phyloP scores from a whole-genome alignment of 306 rosid genomes.

The Cicer yamashitae region DNA sequence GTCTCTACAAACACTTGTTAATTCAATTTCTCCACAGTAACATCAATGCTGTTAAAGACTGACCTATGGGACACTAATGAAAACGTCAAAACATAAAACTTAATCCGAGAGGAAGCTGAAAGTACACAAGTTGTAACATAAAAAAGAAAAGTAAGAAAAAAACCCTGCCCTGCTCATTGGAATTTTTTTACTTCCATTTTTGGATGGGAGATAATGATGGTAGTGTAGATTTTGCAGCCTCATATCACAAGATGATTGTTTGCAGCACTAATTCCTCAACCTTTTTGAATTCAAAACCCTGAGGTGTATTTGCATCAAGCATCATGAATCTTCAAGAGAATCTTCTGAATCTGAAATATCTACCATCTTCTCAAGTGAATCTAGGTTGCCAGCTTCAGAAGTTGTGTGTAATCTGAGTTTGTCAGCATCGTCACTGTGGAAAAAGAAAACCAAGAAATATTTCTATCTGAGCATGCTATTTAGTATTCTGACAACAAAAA shows the following conservation, averaged over 20 bases:
- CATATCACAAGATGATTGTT: slow-evolving; percentile 12
- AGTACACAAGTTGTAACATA: neutral
- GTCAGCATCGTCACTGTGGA: slow-evolving; percentile 83
- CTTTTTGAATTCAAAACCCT: slow-evolving; percentile 5
- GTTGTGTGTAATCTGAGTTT: slow-evolving; percentile 74
- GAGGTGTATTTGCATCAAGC: slow-evolving; percentile 45
- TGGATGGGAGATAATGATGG: slow-evolving; percentile 13
- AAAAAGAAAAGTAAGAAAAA: slow-evolving; percentile 1
- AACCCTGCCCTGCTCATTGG: neutral
- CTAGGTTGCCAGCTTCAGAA: slow-evolving; percentile 81
- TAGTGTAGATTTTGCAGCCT: slow-evolving; percentile 32
- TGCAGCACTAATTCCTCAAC: slow-evolving; percentile 31
- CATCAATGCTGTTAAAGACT: slow-evolving; percentile 16
- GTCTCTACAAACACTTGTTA: slow-evolving; percentile 9
- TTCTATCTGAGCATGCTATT: slow-evolving; percentile 31
- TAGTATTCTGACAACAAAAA: slow-evolving; percentile 1
- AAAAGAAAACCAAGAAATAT: slow-evolving; percentile 28
- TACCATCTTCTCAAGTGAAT: slow-evolving; percentile 79
- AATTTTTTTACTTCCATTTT: neutral
- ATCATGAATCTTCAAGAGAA: slow-evolving; percentile 48
- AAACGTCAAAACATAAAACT: slow-evolving; percentile 13
- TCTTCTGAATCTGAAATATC: slow-evolving; percentile 72
- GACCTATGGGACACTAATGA: neutral
- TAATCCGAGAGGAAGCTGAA: slow-evolving; percentile 22
- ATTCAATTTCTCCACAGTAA: slow-evolving; percentile 18